Evolutionary conservation across 2,329 filamentous ascomycete genomes (phyloP).

Genomic region (Lecanicillium sp.): DNA sequence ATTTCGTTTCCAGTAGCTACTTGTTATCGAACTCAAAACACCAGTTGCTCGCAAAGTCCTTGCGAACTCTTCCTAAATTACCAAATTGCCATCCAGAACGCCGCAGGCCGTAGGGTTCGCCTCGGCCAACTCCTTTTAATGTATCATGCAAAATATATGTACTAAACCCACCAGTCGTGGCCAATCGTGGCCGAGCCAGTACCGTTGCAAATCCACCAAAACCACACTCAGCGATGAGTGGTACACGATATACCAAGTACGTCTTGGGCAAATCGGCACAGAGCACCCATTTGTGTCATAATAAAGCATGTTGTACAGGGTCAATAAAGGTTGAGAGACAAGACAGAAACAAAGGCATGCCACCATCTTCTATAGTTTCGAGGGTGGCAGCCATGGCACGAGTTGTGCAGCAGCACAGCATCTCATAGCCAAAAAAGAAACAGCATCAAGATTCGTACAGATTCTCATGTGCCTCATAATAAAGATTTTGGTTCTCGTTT

Average conservation of each 20-base stretch:
- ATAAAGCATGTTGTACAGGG: constrained; percentile 4
- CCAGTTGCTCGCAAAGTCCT: background rate
- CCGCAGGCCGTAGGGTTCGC: background rate
- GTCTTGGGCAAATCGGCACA: too few relatives aligned
- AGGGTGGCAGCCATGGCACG: too few relatives aligned
- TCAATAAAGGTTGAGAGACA: background rate
- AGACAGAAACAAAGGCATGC: background rate
- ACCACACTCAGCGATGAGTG: background rate
- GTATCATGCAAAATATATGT: too few relatives aligned
- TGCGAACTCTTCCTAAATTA: background rate
- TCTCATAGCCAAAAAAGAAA: too few relatives aligned
- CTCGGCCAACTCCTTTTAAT: constrained; percentile 7
- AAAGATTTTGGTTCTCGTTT: too few relatives aligned
- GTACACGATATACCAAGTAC: too few relatives aligned
- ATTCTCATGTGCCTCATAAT: too few relatives aligned
- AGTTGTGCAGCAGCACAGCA: too few relatives aligned
- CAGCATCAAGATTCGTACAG: too few relatives aligned
- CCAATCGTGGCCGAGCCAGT: background rate
- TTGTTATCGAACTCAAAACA: background rate
- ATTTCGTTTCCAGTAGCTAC: constrained; percentile 11
- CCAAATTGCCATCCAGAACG: background rate
- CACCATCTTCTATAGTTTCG: too few relatives aligned
- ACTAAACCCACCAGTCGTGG: too few relatives aligned
- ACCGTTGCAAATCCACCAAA: background rate
- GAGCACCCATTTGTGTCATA: constrained; percentile 1